A percentile compares a stretch with the other conserved stretches of the same genome.
Conservation (phyloP, 2,329 filamentous ascomycete species). For the Pseudogymnoascus sp. region DNA sequence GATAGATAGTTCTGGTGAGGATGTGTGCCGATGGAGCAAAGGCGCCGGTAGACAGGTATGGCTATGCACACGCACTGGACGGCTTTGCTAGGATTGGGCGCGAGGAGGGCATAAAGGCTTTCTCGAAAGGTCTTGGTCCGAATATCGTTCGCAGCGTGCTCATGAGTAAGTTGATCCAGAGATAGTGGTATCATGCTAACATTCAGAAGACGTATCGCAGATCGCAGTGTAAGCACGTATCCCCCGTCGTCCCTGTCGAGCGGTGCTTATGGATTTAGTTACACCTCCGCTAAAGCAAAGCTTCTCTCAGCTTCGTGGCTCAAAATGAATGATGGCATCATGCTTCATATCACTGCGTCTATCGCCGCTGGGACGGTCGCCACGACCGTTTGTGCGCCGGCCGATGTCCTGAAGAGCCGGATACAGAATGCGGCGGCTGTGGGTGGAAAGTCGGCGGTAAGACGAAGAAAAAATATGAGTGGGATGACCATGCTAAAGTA, state of each 20-base stretch:
- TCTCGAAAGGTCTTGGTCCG: conserved; percentile 33
- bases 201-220: conserved; percentile 34
- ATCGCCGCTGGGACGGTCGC: conserved; percentile 39
- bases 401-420: conserved; percentile 39
- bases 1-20: conserved; percentile 34
- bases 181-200: conserved; percentile 8
- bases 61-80: conserved; percentile 33
- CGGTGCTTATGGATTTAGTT: not conserved
- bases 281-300: not conserved
- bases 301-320: conserved; percentile 15
- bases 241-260: not conserved
- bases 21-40: conserved; percentile 42
- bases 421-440: conserved; percentile 30
- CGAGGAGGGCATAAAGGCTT: conserved; percentile 35
- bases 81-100: conserved; percentile 29
- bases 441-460: conserved; percentile 14
- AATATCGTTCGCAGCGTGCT: conserved; percentile 37
- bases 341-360: conserved; percentile 35
- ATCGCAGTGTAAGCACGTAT: conserved; percentile 33
- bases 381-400: conserved; percentile 39
- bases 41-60: conserved; percentile 29
- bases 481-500: not conserved
- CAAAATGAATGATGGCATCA: conserved; percentile 32
- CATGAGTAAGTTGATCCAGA: conserved; percentile 33
- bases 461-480: not conserved